Evolutionary conservation across 768 basidiomycete species (phyloP).

Genomic region (Auricularia sp.): DNA sequence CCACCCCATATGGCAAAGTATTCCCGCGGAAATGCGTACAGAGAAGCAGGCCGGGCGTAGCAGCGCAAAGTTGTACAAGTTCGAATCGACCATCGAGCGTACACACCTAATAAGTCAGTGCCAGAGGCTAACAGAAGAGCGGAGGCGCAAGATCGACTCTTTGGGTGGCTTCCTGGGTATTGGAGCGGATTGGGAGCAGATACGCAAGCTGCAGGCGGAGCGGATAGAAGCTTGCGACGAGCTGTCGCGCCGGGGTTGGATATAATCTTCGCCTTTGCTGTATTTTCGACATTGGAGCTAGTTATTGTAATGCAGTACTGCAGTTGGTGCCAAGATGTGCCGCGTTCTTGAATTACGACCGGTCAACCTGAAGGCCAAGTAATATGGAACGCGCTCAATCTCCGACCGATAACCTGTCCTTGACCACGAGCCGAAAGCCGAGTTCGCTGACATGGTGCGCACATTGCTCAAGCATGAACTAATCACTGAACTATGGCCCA

Average conservation of each 20-base stretch:
- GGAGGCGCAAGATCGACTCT: slow-evolving; percentile 60
- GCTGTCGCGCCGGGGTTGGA: slow-evolving; percentile 50
- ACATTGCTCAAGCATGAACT: too few relatives aligned
- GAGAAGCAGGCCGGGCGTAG: slow-evolving; percentile 15
- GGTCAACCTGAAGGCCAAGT: too few relatives aligned
- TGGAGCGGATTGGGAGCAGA: slow-evolving; percentile 88
- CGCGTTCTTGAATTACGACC: too few relatives aligned
- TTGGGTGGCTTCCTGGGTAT: slow-evolving; percentile 85
- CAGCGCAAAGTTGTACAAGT: slow-evolving; percentile 34
- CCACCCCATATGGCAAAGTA: slow-evolving; percentile 51
- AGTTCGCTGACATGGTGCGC: too few relatives aligned
- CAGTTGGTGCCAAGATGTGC: too few relatives aligned
- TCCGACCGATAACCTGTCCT: too few relatives aligned
- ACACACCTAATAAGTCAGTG: slow-evolving; percentile 65
- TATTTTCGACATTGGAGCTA: neutral
- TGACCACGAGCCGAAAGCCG: too few relatives aligned
- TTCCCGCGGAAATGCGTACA: slow-evolving; percentile 56
- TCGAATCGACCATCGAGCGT: slow-evolving; percentile 74
- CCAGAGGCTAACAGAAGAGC: slow-evolving; percentile 54
- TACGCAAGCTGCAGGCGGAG: slow-evolving; percentile 62
- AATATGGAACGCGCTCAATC: too few relatives aligned
- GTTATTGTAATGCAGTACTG: too few relatives aligned
- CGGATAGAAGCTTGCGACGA: slow-evolving; percentile 69
- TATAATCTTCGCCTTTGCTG: neutral
- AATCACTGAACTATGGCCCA: too few relatives aligned